Base-by-base conservation (phyloP, 2,329 filamentous ascomycete species). In the Cercospora brassicicola region DNA sequence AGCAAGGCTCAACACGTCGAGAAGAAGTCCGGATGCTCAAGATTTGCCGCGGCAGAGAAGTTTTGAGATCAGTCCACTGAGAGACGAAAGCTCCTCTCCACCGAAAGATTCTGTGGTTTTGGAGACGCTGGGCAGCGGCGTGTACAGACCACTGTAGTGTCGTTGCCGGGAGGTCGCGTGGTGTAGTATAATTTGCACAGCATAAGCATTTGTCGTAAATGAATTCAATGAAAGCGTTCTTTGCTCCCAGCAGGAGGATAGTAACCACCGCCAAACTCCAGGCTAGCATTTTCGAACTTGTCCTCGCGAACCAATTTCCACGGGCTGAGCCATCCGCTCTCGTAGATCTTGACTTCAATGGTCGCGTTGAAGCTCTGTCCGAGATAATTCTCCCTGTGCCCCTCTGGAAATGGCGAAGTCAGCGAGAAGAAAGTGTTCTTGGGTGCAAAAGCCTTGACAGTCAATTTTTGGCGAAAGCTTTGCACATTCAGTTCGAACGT, bases 191-290 rank as follows among this genome's bases (percentile, higher is more conserved):
- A 10, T 30, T 55, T 55, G 48, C 20, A 55, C 20, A 42, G 33
- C 42, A 18, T 51, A 42, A 20, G 31, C 56, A 53, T 30, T 10
- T 45, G 18, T 18, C 55, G n/a, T 9, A 51, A 42, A 60, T 7
- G 6, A 11, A n/a, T 20, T 20, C 69, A 81, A 57, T 80, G 74
- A 61, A 77, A 78, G 26, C 77, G 76, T 64, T 80, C 71, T 2
- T 77, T 72, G 62, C 72, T 78, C 2, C 82, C 82, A 51, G 78
- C 78, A 30, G 77, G 79, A 6, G 79, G 79, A 75, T 83, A 84
- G 71, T 82, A 85, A 0, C 74, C 81, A 0, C 81, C 83, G 0
- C 83, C 83, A 77, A 84, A 85, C 68, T 85, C 83, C 65, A 85
- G 66, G 74, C 82, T 82, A 28, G 77, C 81, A 10, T 76, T 73